phyloP scores from a whole-genome alignment of 1,284 basidiomycete species.

The Filobasidium uniguttulatum region DNA sequence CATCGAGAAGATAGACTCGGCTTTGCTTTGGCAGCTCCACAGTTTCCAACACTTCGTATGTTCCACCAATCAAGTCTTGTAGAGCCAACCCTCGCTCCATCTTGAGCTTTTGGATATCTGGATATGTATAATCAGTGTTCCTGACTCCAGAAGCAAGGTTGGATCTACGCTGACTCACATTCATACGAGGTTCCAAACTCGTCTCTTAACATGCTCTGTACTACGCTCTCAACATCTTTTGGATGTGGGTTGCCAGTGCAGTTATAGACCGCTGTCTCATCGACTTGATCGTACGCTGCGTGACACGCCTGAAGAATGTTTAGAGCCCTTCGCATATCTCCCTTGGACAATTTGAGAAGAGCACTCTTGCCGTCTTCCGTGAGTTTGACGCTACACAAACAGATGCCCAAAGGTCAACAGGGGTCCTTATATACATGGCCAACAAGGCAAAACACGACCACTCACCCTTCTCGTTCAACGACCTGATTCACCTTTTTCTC shows the following conservation, averaged over 20 bases:
- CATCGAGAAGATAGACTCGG: slow-evolving; percentile 82
- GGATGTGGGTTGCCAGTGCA: slow-evolving; percentile 97
- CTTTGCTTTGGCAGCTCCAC: slow-evolving; percentile 73
- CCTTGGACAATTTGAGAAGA: slow-evolving; percentile 78
- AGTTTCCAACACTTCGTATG: slow-evolving; percentile 78
- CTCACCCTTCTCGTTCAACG: slow-evolving; percentile 71
- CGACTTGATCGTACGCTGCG: slow-evolving; percentile 78
- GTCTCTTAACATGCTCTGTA: slow-evolving; percentile 90
- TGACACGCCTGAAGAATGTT: slow-evolving; percentile 97
- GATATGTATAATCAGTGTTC: not conserved
- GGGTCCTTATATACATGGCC: not conserved
- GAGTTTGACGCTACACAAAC: slow-evolving; percentile 57
- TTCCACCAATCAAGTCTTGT: slow-evolving; percentile 85
- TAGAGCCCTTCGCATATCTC: slow-evolving; percentile 93
- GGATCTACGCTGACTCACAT: slow-evolving; percentile 50
- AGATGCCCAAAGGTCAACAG: not conserved
- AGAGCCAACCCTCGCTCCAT: slow-evolving; percentile 84
- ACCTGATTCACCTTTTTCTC: slow-evolving; percentile 68
- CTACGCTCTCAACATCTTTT: slow-evolving; percentile 77
- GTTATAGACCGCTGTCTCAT: slow-evolving; percentile 85
- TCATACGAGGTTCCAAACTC: slow-evolving; percentile 89
- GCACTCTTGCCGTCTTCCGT: slow-evolving; percentile 78
- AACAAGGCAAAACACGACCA: slow-evolving; percentile 6
- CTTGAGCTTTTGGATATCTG: slow-evolving; percentile 78
- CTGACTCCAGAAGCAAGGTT: no score